A percentile compares a stretch with the other conserved stretches of the same genome.
These are phyloP conservation scores for Coemansia sp. DNA, from an alignment of 192 early-diverging fungal species.

Conservation along the genomic window DNA sequence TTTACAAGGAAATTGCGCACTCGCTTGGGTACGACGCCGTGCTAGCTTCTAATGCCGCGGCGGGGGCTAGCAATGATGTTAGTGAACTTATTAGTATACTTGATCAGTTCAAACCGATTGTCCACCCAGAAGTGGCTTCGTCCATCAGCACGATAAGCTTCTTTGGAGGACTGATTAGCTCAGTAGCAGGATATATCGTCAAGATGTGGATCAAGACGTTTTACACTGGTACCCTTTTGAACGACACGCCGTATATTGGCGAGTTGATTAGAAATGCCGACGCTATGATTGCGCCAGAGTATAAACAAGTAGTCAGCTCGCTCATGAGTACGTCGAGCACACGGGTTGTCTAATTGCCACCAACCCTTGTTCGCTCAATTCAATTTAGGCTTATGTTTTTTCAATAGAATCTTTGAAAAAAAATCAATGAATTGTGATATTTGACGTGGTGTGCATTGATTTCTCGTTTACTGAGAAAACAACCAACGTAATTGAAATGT, in stretches of 20 bases:
- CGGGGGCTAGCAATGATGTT: slow-evolving; percentile 24
- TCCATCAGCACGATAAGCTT: slow-evolving; percentile 23
- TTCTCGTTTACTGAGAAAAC: background rate
- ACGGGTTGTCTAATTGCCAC: background rate
- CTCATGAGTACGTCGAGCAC: background rate
- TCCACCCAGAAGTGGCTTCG: slow-evolving; percentile 28
- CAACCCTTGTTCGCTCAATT: background rate
- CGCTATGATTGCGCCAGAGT: slow-evolving; percentile 27
- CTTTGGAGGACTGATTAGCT: slow-evolving; percentile 33
- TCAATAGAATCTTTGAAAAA: background rate
- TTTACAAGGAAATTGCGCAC: slow-evolving; percentile 46
- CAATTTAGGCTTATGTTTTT: background rate
- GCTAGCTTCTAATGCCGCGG: slow-evolving; percentile 27
- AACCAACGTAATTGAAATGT: background rate
- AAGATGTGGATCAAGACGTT: slow-evolving; percentile 23
- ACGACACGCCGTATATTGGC: slow-evolving; percentile 50
- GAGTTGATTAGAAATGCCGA: slow-evolving; percentile 44
- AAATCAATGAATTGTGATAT: background rate
- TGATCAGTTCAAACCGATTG: slow-evolving; percentile 45
- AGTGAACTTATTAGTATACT: slow-evolving; percentile 20
- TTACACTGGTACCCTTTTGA: slow-evolving; percentile 36
- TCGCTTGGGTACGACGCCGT: slow-evolving; percentile 32
- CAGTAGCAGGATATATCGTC: slow-evolving; percentile 26
- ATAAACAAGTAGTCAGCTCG: slow-evolving; percentile 7
- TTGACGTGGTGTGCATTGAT: background rate